phyloP scores from a whole-genome alignment of 2,329 filamentous ascomycete species.

The Xylaria digitata region DNA sequence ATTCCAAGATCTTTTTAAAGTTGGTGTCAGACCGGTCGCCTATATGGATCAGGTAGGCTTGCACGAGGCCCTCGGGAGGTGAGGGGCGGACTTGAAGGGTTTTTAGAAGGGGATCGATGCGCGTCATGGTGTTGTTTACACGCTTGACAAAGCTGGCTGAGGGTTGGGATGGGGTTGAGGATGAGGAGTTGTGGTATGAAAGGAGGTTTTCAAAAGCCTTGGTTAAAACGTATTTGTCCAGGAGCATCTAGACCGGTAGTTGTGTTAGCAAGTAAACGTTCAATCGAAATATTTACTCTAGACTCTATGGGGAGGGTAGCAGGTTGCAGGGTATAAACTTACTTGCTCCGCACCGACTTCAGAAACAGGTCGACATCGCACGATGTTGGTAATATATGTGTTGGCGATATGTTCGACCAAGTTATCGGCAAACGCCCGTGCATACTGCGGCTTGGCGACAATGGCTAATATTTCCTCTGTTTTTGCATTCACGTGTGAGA shows the following conservation, averaged over 20 bases:
- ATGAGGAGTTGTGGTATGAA: conserved; percentile 65
- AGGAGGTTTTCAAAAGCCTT: conserved; percentile 80
- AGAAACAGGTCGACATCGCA: conserved; percentile 89
- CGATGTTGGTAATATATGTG: conserved; percentile 83
- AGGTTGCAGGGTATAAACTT: conserved; percentile 41
- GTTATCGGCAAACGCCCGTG: conserved; percentile 93
- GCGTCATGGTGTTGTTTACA: conserved; percentile 83
- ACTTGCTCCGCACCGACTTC: conserved; percentile 95
- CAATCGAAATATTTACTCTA: neutral
- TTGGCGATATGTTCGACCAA: conserved; percentile 88
- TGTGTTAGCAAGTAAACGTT: neutral
- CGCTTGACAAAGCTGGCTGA: conserved; percentile 81
- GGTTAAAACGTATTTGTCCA: conserved; percentile 92
- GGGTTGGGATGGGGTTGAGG: conserved; percentile 51
- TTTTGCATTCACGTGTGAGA: conserved; percentile 77
- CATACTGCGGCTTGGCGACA: conserved; percentile 91
- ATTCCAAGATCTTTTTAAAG: conserved; percentile 94
- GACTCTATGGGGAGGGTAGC: neutral
- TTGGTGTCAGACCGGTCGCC: conserved; percentile 92
- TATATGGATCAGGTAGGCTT: conserved; percentile 97
- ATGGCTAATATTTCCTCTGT: conserved; percentile 79
- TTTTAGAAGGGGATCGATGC: conserved; percentile 92
- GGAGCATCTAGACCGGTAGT: conserved; percentile 75
- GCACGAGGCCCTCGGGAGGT: conserved; percentile 92
- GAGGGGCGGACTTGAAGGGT: conserved; percentile 93